Conservation (phyloP, 345 rosid species). For the Eucalyptus sideroxylon region DNA sequence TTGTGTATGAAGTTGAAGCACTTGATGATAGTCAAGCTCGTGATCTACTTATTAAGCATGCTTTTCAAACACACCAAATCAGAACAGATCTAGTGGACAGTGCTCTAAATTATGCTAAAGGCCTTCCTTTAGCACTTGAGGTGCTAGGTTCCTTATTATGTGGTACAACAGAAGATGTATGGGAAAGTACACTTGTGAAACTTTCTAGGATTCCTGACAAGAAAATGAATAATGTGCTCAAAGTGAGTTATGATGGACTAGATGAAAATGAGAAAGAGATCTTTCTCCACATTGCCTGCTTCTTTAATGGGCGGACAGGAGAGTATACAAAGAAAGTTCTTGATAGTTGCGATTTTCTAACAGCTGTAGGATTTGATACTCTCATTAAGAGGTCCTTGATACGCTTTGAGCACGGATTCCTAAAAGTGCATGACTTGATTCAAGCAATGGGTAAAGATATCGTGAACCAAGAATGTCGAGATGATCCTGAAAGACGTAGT, state of each 20-base stretch:
- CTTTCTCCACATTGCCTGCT: too few relatives aligned
- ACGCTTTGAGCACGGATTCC: accelerated
- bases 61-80: not conserved
- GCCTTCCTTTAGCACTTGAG: not conserved
- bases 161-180: not conserved
- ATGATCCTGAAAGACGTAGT: too few relatives aligned
- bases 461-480: too few relatives aligned
- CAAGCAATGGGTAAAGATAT: too few relatives aligned
- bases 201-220: not conserved
- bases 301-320: accelerated
- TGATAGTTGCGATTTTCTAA: too few relatives aligned
- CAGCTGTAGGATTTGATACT: too few relatives aligned
- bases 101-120: not conserved
- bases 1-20: not conserved
- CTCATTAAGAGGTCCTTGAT: too few relatives aligned
- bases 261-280: too few relatives aligned
- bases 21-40: accelerated
- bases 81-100: not conserved
- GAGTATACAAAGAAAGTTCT: too few relatives aligned
- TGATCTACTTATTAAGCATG: not conserved
- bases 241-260: too few relatives aligned
- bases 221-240: not conserved
- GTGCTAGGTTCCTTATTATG: not conserved
- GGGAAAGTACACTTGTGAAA: not conserved
- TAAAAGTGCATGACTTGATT: too few relatives aligned